These are phyloP conservation scores for Penicillium nucicola DNA, from an alignment of 495 filamentous ascomycete species.

Conservation along the genomic window DNA sequence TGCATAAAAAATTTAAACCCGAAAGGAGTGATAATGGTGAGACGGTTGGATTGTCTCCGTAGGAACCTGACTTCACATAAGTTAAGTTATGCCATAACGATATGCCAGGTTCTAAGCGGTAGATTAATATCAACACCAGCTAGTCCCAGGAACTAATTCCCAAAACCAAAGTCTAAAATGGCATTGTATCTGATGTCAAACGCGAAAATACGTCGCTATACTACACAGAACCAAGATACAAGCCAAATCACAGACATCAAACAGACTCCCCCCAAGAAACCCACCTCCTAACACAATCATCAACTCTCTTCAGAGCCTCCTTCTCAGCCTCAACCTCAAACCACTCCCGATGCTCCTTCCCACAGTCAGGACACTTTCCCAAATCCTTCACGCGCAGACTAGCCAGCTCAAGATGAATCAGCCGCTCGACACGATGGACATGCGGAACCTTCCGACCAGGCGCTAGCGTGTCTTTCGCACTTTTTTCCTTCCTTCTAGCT, in stretches of 20 bases:
- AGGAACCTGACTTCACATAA: too few relatives aligned
- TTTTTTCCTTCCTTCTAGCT: conserved; percentile 9
- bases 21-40: too few relatives aligned
- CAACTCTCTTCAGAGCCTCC: conserved; percentile 67
- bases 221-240: too few relatives aligned
- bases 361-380: conserved; percentile 72
- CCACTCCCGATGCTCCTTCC: conserved; percentile 91
- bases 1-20: too few relatives aligned
- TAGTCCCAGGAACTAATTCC: neutral
- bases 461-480: conserved; percentile 8
- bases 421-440: conserved; percentile 80
- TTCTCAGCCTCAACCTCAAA: conserved; percentile 82
- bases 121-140: too few relatives aligned
- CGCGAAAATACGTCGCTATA: too few relatives aligned
- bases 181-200: neutral
- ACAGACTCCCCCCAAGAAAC: conserved; percentile 67
- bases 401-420: conserved; percentile 86
- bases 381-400: conserved; percentile 65
- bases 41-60: too few relatives aligned
- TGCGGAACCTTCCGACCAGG: conserved; percentile 73
- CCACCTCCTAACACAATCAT: conserved; percentile 86
- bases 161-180: neutral
- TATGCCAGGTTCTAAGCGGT: too few relatives aligned
- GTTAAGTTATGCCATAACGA: too few relatives aligned
- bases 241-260: too few relatives aligned